Evolutionary conservation across 2,329 filamentous ascomycete genomes (phyloP), one percentile per base, ranked within the genome.

Genomic region (Bipolaris cookei): DNA sequence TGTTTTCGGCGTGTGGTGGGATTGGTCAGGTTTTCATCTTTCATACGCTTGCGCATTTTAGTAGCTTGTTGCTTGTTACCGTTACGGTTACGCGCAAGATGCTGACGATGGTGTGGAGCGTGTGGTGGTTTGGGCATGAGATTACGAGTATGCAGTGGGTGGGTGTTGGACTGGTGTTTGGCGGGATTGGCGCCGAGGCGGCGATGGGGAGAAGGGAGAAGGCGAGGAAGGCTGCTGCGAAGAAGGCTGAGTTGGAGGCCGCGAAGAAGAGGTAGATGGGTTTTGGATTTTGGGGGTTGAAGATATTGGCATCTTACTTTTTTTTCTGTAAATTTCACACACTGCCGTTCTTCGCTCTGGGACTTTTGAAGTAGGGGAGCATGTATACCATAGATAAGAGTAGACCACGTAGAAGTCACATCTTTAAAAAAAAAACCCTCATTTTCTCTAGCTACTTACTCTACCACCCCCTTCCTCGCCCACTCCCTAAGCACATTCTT

Each of bases 51-150:
- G 90, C 92, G 13, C 91, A 90, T 47, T 99, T 98, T 80, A 95
- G 91, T 8, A 95, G 90, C 8, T 85, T 99, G 46, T 84, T 98
- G 49, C 86, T 99, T 47, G 94, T 98, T 41, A 98, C 95, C 4
- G 93, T 99, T 2, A 99, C 92, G 1, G 95, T 99, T 43, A 99
- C 95, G 43, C 86, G 95, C 72, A 99, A 99, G 82, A 99, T 99
- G 95, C 86, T 98, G 76, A 98, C 94, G 65, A 99, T 99, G 95
- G 91, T 98, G 58, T 83, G 98, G 49, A 97, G 92, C 51, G 95
- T 99, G 25, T 82, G 98, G 59, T 92, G 92, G 79, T 99, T 98
- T 75, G 95, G 95, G 25, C 95, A 99, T 77, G 86, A 85, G 62
- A 84, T 99, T 46, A 90, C 86, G 25, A 79, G 82, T n/a, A 96